These are phyloP conservation scores for Coniochaeta sp. DNA, from an alignment of 2,329 filamentous ascomycete species.

Conservation along the genomic window DNA sequence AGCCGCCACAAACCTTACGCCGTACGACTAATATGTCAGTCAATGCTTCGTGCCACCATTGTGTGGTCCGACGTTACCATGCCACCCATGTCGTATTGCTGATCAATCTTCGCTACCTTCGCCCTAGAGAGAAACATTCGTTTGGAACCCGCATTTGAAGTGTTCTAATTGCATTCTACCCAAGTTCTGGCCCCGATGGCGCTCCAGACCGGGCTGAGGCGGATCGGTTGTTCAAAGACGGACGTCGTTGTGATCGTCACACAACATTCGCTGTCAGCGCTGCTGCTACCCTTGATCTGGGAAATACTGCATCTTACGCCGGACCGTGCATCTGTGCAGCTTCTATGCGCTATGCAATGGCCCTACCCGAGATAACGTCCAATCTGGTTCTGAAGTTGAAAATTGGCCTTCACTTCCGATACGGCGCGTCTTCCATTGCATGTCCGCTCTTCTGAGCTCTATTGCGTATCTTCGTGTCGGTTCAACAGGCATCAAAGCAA, in stretches of 20 bases:
- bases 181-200: not conserved
- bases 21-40: no score
- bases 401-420: not conserved
- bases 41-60: no score
- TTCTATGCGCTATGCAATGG: not conserved
- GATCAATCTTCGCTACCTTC: not conserved
- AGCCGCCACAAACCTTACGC: no score
- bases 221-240: not conserved
- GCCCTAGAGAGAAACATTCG: not conserved
- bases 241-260: not conserved
- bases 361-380: not conserved
- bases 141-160: not conserved
- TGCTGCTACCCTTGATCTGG: not conserved
- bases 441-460: not conserved
- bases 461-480: not conserved
- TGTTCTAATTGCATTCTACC: not conserved
- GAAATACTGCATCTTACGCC: no score
- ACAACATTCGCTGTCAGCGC: not conserved
- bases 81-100: not conserved
- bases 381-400: not conserved
- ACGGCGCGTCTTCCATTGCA: not conserved
- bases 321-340: not conserved
- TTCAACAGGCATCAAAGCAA: not conserved
- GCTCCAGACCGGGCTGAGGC: not conserved
- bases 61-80: no score